Evolutionary conservation across 2,329 filamentous ascomycete species (phyloP), one percentile per base, ranked within the genome.

Genomic region (Colletotrichum limetticola): DNA sequence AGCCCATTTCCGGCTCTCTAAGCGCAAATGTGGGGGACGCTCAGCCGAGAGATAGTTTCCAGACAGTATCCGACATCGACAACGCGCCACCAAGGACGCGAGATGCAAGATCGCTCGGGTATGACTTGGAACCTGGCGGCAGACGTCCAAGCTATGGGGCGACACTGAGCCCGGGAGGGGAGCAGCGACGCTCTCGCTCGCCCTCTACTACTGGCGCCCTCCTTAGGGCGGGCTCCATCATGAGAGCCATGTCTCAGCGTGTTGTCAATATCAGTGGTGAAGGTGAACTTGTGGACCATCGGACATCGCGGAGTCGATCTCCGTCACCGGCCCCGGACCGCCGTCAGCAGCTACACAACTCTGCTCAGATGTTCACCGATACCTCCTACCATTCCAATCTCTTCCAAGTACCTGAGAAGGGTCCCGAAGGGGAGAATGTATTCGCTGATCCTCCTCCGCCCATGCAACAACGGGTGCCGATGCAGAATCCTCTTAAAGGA

Each of bases 181-280:
- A 84, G 72, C 85, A 68, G 12, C 66, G 87, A 65, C 85, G 88
- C 57, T 93, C 92, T 56, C 86, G 92, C 52, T 91, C 92, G 2
- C 86, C 90, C 2, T 92, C 91, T 22, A 87, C 89, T 9, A 88
- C 90, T 12, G 89, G 89, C 30, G 92, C 93, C 22, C 82, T 95
- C 65, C 90, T 88, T 28, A 88, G 91, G 76, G 93, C 93, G 74
- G 90, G 93, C 57, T 94, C 93, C 9, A 94, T 95, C 77, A 90
- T 95, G 82, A 90, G 93, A 76, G 91, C 91, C 74, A 97, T 99
- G 91, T 98, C 97, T 37, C 95, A 98, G 84, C 94, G 97, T 85
- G 95, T 99, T 68, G 97, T 99, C 79, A 98, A 98, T 79, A 90
- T 99, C 78, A 98, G 95, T 83, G 97, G 97, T 80, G 97, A 98